phyloP scores from a whole-genome alignment of 139 green algal species.

The Deuterostichococcus epilithicus region DNA sequence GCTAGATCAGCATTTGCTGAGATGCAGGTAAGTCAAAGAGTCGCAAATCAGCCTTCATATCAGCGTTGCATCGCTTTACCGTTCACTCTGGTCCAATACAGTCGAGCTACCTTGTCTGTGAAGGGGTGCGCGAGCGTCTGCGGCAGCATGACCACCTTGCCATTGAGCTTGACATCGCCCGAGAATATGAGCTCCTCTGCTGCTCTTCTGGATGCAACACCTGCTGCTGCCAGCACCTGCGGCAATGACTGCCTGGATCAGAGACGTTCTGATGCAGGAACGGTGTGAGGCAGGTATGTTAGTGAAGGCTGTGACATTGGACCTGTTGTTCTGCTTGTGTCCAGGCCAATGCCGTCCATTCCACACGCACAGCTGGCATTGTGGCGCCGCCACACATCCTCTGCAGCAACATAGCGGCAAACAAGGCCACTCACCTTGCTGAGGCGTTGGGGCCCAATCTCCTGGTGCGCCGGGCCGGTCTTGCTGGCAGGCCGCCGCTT shows the following conservation, averaged over 20 bases:
- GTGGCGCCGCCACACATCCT: too few species aligned
- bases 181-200: conserved; percentile 76
- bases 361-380: too few species aligned
- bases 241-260: too few species aligned
- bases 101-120: conserved; percentile 62
- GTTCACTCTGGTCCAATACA: background rate
- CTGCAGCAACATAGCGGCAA: too few species aligned
- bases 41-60: too few species aligned
- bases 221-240: conserved; percentile 72
- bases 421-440: background rate
- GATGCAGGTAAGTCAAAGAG: background rate
- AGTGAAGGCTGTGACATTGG: too few species aligned
- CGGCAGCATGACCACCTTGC: conserved; percentile 53
- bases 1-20: too few species aligned
- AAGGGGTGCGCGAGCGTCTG: conserved; percentile 41
- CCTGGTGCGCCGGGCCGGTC: background rate
- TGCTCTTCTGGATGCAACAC: conserved; percentile 78
- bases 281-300: too few species aligned
- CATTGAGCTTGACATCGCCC: conserved; percentile 84
- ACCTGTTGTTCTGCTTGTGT: too few species aligned
- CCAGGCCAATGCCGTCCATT: too few species aligned
- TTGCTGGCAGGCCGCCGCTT: background rate
- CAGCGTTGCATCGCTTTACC: too few species aligned
- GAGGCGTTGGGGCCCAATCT: background rate
- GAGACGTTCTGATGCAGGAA: too few species aligned